Conservation (phyloP, 2,329 filamentous ascomycete species). For the Bipolaris zeicola region DNA sequence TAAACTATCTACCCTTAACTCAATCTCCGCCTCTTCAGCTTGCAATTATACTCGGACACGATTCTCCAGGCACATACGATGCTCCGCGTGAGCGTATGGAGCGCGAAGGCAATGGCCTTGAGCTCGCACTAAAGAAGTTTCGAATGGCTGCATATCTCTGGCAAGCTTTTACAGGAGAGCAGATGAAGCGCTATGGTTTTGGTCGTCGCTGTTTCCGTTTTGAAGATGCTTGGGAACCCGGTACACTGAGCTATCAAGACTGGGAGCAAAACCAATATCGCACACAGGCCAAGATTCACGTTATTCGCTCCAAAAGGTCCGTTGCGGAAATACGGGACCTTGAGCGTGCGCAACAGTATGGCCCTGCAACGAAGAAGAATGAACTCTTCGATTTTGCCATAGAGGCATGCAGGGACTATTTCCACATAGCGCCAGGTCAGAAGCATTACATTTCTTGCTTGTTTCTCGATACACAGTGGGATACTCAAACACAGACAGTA, state of each 20-base stretch:
- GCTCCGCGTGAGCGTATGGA: slow-evolving; percentile 75
- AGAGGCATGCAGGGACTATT: slow-evolving; percentile 78
- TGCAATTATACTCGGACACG: slow-evolving; percentile 83
- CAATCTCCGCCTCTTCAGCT: slow-evolving; percentile 85
- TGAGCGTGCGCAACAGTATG: slow-evolving; percentile 77
- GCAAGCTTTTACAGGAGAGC: slow-evolving; percentile 96
- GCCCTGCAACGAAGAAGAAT: slow-evolving; percentile 69
- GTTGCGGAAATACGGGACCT: slow-evolving; percentile 81
- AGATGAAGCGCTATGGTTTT: slow-evolving; percentile 90
- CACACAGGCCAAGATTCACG: slow-evolving; percentile 87
- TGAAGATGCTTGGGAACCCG: slow-evolving; percentile 92
- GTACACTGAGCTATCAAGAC: slow-evolving; percentile 78
- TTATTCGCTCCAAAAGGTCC: slow-evolving; percentile 83
- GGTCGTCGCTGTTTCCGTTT: slow-evolving; percentile 86
- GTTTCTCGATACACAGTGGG: slow-evolving; percentile 89
- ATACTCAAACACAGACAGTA: slow-evolving; percentile 70
- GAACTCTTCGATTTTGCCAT: slow-evolving; percentile 78
- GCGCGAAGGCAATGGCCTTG: slow-evolving; percentile 80
- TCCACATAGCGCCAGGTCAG: slow-evolving; percentile 74
- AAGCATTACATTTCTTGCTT: slow-evolving; percentile 87
- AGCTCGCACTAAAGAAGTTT: slow-evolving; percentile 85
- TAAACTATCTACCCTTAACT: slow-evolving; percentile 84
- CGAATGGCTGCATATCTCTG: slow-evolving; percentile 94
- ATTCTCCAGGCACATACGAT: slow-evolving; percentile 86
- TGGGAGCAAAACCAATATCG: slow-evolving; percentile 73